phyloP scores from a whole-genome alignment of 225 moss, liverwort and hornwort species.

The Anthoceros angustus region DNA sequence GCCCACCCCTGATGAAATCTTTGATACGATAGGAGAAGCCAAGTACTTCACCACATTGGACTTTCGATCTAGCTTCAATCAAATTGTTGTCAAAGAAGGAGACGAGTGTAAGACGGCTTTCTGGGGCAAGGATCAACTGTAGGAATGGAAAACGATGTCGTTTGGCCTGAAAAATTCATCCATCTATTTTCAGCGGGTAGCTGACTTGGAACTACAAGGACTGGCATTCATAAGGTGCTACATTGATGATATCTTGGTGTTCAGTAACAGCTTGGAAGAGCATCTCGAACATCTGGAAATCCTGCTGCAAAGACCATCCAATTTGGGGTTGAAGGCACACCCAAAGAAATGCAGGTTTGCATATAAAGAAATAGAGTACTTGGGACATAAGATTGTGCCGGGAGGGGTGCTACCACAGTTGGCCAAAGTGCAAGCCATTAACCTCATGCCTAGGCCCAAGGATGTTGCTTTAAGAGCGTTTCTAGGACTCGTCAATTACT shows the following conservation, averaged over 20 bases:
- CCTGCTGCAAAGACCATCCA: background rate
- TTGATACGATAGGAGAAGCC: background rate
- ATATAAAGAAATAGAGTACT: background rate
- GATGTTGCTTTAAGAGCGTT: background rate
- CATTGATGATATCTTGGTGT: slow-evolving; percentile 11
- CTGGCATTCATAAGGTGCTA: slow-evolving; percentile 1
- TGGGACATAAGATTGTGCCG: background rate
- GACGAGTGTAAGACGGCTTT: slow-evolving; percentile 5
- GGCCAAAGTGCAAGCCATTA: background rate
- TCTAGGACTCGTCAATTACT: background rate
- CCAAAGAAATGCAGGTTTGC: background rate
- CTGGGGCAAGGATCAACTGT: slow-evolving; percentile 5
- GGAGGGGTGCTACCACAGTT: background rate
- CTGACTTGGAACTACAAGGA: background rate
- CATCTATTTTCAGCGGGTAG: background rate
- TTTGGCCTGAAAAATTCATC: slow-evolving; percentile 5
- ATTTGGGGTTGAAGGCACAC: background rate
- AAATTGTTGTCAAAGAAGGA: background rate
- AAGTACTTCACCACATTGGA: slow-evolving; percentile 4
- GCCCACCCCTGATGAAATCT: background rate
- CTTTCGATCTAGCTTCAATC: background rate
- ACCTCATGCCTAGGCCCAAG: background rate
- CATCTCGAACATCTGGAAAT: background rate
- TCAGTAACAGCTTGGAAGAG: background rate
- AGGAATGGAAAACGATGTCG: slow-evolving; percentile 3